These are phyloP conservation scores for Sequoiadendron giganteum DNA, from an alignment of 75 land plant species.

Conservation along the genomic window DNA sequence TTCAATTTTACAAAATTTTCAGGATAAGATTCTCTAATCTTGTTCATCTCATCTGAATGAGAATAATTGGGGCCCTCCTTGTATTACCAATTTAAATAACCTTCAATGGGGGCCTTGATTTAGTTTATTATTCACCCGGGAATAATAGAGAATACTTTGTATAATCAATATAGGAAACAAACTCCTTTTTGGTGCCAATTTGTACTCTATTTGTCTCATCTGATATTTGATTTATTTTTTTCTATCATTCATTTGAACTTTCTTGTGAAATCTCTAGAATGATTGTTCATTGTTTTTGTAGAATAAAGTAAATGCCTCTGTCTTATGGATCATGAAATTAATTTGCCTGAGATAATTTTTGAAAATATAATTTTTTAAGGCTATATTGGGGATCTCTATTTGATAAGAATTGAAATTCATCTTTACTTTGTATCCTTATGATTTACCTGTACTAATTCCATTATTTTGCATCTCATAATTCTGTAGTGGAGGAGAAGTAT, in stretches of 20 bases:
- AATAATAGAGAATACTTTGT: background rate
- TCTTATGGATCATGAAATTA: background rate
- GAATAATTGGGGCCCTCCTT: no score
- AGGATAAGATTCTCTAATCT: no score
- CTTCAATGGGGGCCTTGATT: no score
- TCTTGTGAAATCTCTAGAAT: background rate
- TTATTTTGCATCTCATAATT: background rate
- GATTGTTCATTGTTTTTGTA: conserved; percentile 3
- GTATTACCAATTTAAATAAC: no score
- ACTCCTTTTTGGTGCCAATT: background rate
- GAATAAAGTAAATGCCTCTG: background rate
- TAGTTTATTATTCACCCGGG: background rate
- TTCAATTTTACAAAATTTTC: no score
- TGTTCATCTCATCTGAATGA: no score
- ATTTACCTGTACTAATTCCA: background rate
- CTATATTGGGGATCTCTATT: background rate
- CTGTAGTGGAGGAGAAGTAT: conserved; percentile 5
- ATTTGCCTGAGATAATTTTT: background rate
- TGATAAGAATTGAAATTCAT: background rate
- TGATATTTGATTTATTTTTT: background rate
- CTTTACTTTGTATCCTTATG: background rate
- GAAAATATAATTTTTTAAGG: background rate
- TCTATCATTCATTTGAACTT: background rate
- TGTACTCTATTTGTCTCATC: background rate
- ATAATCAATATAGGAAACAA: background rate